Conservation (phyloP, 1,139 yeast species). For the Yamadazyma friedrichii region DNA sequence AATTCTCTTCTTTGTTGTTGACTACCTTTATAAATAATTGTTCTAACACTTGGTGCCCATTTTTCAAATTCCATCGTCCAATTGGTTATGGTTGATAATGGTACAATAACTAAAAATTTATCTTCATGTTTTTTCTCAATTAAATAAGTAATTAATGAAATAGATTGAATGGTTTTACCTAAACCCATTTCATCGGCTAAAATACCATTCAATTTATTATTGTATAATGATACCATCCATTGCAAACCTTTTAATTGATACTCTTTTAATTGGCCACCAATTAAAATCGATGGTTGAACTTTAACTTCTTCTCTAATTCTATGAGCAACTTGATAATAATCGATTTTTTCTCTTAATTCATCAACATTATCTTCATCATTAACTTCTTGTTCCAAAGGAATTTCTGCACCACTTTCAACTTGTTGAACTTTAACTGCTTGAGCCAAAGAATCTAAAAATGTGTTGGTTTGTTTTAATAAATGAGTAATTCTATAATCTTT, state of each 20-base stretch:
- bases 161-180: constrained; percentile 95
- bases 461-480: constrained; percentile 72
- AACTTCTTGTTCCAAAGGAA: constrained; percentile 19
- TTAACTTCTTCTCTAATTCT: constrained; percentile 64
- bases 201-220: constrained; percentile 92
- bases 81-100: constrained; percentile 78
- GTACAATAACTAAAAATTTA: constrained; percentile 79
- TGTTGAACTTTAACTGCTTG: constrained; percentile 78
- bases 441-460: constrained; percentile 72
- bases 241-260: constrained; percentile 92
- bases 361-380: constrained; percentile 24
- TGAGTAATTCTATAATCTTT: constrained; percentile 84
- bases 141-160: constrained; percentile 82
- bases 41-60: constrained; percentile 78
- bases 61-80: constrained; percentile 85
- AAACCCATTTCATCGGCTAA: constrained; percentile 98
- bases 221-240: constrained; percentile 96
- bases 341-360: constrained; percentile 60
- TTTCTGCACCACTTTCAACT: constrained; percentile 38
- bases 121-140: constrained; percentile 72
- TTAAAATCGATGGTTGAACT: constrained; percentile 62
- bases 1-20: constrained; percentile 67
- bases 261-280: constrained; percentile 90
- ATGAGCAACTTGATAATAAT: constrained; percentile 81
- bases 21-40: constrained; percentile 72